Percentiles rank a stretch among this genome's conserved stretches.
Evolutionary conservation across 257 asterid genomes (phyloP).

Genomic region (Gentiana dahurica): DNA sequence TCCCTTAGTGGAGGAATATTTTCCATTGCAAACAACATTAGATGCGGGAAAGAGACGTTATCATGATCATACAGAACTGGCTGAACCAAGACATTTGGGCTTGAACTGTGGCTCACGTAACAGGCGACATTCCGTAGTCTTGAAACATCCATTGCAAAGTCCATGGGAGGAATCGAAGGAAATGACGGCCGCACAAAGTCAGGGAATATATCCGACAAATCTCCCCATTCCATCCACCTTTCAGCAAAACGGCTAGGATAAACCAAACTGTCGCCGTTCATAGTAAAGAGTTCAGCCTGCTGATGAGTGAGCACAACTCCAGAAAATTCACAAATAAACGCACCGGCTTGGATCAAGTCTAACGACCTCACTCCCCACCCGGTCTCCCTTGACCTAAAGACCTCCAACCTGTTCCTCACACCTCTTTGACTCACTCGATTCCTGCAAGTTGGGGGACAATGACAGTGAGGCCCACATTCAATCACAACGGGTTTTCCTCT

Average conservation of each 20-base stretch:
- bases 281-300: constrained; percentile 59
- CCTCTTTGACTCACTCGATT: constrained; percentile 86
- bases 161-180: constrained; percentile 72
- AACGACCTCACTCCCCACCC: constrained; percentile 92
- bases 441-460: constrained; percentile 56
- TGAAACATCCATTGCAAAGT: constrained; percentile 81
- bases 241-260: constrained; percentile 66
- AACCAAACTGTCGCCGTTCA: constrained; percentile 81
- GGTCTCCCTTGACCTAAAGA: constrained; percentile 81
- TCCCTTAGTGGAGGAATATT: constrained; percentile 85
- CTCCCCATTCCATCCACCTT: constrained; percentile 87
- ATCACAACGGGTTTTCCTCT: constrained; percentile 76
- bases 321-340: constrained; percentile 80
- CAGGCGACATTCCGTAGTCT: constrained; percentile 84
- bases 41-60: constrained; percentile 60
- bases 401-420: constrained; percentile 56
- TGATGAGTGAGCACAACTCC: constrained; percentile 82
- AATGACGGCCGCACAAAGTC: constrained; percentile 44
- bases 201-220: constrained; percentile 44
- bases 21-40: constrained; percentile 90
- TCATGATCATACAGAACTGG: constrained; percentile 73
- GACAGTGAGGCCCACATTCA: constrained; percentile 81
- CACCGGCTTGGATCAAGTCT: constrained; percentile 82
- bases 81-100: constrained; percentile 75
- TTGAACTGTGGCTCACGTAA: constrained; percentile 71